Evolutionary conservation across 345 rosid species (phyloP), one percentile per base, ranked within the genome.

Genomic region (Anacardium occidentale): DNA sequence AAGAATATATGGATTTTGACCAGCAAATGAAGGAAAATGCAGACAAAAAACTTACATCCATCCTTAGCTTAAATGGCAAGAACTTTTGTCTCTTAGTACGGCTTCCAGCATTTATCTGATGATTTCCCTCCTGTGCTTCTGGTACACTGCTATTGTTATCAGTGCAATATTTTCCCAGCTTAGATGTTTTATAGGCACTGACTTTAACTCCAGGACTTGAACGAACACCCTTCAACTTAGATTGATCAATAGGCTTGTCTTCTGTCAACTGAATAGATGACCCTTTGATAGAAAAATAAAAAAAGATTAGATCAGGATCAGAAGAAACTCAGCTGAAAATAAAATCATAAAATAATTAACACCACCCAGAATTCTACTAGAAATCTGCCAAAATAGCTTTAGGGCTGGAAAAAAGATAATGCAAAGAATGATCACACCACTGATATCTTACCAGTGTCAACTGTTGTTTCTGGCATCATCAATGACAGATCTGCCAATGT

Each of bases 401-500:
- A 58, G 2, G 10, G 56, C 47, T n/a, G 45, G 64, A 70, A 10
- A 17, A 26, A 18, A 50, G 8, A 37, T 61, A 50, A 71, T 26
- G 60, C 44, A 58, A 17, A 32, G 52, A 58, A 58, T 54, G 62
- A 21, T 37, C 68, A 72, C 64, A 71, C 78, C 69, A 72, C 66
- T 60, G 40, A 77, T 71, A 68, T 70, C 87, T 68, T 77, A 90
- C 96, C 90, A 32, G 87, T 86, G 60, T 90, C 92, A 3, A 83
- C 77, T 51, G 88, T 80, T 78, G 85, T 79, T 69, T 88, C 89
- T 66, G 95, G 91, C 86, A 85, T 80, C 91, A 87, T 83, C 83
- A 91, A 79, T 65, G 92, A 89, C 57, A 91, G 66, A 83, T 89
- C 91, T 56, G 92, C 94, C 55, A 88, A 76, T 26, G 93, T 86